Evolutionary conservation across 2,329 filamentous ascomycete genomes (phyloP).

Genomic region (Pseudocercospora pini-densiflorae): DNA sequence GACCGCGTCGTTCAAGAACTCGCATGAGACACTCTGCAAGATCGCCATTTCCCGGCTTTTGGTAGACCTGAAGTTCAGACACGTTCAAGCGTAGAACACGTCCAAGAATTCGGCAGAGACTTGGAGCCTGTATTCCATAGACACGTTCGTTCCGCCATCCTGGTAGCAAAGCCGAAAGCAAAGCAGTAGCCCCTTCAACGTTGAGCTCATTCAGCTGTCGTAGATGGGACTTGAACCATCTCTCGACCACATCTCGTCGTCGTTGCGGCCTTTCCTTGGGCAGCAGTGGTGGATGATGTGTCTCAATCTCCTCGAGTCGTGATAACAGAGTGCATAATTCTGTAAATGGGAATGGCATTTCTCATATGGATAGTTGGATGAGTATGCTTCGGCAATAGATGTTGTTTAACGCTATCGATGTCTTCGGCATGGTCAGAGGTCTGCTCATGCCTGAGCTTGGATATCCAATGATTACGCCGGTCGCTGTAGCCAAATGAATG

Average conservation of each 20-base stretch:
- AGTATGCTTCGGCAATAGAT: slow-evolving; percentile 7
- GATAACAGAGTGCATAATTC: slow-evolving; percentile 76
- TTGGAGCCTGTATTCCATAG: slow-evolving; percentile 68
- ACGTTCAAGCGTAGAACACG: slow-evolving; percentile 68
- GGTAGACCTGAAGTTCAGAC: slow-evolving; percentile 68
- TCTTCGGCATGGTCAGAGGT: background rate
- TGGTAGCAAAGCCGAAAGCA: slow-evolving; percentile 78
- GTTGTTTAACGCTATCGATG: background rate
- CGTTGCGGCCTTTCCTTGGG: slow-evolving; percentile 35
- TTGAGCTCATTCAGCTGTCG: slow-evolving; percentile 60
- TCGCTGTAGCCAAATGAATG: background rate
- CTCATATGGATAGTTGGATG: slow-evolving; percentile 6
- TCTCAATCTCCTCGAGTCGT: slow-evolving; percentile 59
- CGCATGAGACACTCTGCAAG: slow-evolving; percentile 72
- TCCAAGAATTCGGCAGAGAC: slow-evolving; percentile 69
- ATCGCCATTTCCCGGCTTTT: slow-evolving; percentile 63
- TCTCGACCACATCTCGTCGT: slow-evolving; percentile 49
- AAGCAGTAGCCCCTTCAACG: slow-evolving; percentile 60
- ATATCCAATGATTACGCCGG: background rate
- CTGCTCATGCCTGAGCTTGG: background rate
- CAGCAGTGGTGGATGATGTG: slow-evolving; percentile 47
- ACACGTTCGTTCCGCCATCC: slow-evolving; percentile 77
- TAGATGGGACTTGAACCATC: slow-evolving; percentile 73
- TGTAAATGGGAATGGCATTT: slow-evolving; percentile 71
- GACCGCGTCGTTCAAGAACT: slow-evolving; percentile 64